Base-by-base conservation (phyloP, 495 filamentous ascomycete genomes). In the Annulohypoxylon nitens region DNA sequence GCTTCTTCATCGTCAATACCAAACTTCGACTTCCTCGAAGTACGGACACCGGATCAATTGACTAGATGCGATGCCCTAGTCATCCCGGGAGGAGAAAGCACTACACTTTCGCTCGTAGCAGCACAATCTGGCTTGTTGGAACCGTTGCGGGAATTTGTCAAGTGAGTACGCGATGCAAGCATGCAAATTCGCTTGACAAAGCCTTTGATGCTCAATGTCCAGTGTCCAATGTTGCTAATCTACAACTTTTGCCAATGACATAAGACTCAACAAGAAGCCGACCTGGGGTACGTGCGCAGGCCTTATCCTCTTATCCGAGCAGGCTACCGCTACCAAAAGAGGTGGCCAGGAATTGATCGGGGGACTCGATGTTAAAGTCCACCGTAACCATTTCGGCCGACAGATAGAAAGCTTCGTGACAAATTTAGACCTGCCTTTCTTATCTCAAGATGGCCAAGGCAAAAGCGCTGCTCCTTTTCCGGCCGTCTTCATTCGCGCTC, bases 241-340 rank as follows among this genome's bases (percentile, higher is more conserved):
- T 6, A 71, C 47, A 45, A 26, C 16, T 43, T 47, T 43, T 57
- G 55, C 34, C 25, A 2, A 30, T 18, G 10, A 10, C 9, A 54
- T 66, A 54, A 86, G 84, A 69, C 83, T 90, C n/a, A 73, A 88
- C 55, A 88, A 90, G 74, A 95, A 93, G 78, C 95, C 97, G 18
- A 92, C 91, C 16, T 99, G 96, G 96, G 96, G 96, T 11, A 98
- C 96, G 25, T 99, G 96, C 79, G 96, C 96, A 23, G 96, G 96
- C 4, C 86, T 99, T 64, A 98, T 99, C 70, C 82, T 98, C 41
- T 91, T 99, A 51, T 90, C 93, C 11, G 94, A 97, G 78, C 89
- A 91, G 48, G 97, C 96, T 23, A 95, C 94, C 78, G 87, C 90
- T 25, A 95, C 93, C 2, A 98, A 97, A 78, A 89, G 91, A 67